phyloP scores from a whole-genome alignment of 2,329 filamentous ascomycete genomes.

The Pseudogymnoascus sp. region DNA sequence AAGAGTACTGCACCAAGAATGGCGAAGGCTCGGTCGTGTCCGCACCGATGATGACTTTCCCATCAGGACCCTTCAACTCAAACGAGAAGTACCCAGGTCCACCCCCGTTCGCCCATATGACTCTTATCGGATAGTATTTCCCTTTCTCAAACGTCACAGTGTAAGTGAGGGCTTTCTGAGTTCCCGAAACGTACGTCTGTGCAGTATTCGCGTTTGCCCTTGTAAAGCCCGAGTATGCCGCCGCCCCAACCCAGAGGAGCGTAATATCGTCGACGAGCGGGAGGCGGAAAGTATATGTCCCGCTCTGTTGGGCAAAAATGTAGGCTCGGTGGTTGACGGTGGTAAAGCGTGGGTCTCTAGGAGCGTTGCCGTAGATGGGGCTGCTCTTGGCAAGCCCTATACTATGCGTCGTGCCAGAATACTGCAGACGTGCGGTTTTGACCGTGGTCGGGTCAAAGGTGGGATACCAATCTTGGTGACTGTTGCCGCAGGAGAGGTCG shows the following conservation, averaged over 20 bases:
- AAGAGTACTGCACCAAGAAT: slow-evolving; percentile 10
- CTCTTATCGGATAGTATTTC: not conserved
- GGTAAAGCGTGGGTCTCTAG: not conserved
- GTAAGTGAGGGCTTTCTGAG: not conserved
- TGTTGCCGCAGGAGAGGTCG: slow-evolving; percentile 1
- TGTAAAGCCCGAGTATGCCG: slow-evolving; percentile 19
- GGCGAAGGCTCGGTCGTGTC: not conserved
- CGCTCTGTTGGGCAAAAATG: slow-evolving; percentile 16
- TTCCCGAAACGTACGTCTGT: not conserved
- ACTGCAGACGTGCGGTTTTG: not conserved
- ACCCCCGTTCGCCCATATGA: not conserved
- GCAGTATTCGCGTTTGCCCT: slow-evolving; percentile 14
- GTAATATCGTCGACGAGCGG: slow-evolving; percentile 20
- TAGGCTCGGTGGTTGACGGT: slow-evolving; percentile 17
- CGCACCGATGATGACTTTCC: not conserved
- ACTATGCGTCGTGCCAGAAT: not conserved
- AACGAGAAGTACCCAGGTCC: not conserved
- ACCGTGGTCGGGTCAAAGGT: not conserved
- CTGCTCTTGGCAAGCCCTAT: not conserved
- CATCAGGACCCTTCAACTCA: slow-evolving; percentile 1
- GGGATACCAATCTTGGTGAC: too few relatives aligned
- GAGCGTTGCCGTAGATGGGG: slow-evolving; percentile 8
- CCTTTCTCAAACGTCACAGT: not conserved
- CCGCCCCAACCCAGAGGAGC: slow-evolving; percentile 20
- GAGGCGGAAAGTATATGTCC: slow-evolving; percentile 21